Conservation (phyloP, 2,329 filamentous ascomycete species). For the Fusarium nodosum region DNA sequence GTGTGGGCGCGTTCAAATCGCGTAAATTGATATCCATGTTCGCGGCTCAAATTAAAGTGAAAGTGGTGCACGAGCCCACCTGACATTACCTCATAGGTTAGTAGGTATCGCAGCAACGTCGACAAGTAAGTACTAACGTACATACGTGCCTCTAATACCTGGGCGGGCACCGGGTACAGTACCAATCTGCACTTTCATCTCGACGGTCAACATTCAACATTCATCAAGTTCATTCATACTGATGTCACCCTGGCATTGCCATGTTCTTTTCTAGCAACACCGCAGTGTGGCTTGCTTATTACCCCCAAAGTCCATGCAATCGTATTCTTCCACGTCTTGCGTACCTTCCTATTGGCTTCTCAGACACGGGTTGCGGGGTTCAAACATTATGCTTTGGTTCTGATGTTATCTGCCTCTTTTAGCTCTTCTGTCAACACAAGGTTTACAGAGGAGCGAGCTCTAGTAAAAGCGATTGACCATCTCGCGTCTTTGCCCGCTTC, state of each 20-base stretch:
- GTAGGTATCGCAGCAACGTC: background rate
- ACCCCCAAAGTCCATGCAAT: background rate
- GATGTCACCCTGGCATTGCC: constrained; percentile 24
- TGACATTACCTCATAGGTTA: background rate
- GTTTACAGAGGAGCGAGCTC: background rate
- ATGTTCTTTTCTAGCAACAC: constrained; percentile 3
- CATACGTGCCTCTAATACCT: too few species aligned
- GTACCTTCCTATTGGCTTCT: background rate
- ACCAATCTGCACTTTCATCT: background rate
- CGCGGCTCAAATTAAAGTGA: constrained; percentile 9
- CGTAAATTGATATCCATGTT: constrained; percentile 23
- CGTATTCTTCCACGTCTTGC: background rate
- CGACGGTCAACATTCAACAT: background rate
- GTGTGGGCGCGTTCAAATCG: constrained; percentile 7
- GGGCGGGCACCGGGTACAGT: background rate
- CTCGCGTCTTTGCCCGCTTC: constrained; percentile 4
- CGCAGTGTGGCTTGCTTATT: constrained; percentile 2
- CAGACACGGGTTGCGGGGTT: background rate
- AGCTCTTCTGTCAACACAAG: background rate
- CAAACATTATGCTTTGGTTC: background rate
- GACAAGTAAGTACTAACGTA: background rate
- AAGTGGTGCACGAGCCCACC: constrained; percentile 15
- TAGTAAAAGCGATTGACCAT: background rate
- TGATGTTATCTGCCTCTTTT: background rate
- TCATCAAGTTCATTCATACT: constrained; percentile 6